Conservation (phyloP, 768 basidiomycete genomes). For the Termitomyces sp. region DNA sequence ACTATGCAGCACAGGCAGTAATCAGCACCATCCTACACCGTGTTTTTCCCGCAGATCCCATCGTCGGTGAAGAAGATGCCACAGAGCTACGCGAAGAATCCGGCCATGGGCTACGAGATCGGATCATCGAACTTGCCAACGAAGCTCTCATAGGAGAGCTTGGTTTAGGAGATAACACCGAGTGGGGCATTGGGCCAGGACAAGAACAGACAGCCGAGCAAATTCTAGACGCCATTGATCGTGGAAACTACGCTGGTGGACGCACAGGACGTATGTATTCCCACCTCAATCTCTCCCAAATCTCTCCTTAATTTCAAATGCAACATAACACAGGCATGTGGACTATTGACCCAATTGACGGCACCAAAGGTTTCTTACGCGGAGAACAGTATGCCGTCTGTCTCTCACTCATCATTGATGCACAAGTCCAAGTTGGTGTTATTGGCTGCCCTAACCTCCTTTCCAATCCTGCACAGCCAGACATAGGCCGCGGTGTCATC, state of each 20-base stretch:
- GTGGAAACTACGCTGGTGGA: constrained; percentile 75
- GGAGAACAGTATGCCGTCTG: constrained; percentile 95
- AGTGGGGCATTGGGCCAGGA: constrained; percentile 73
- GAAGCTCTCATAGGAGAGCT: constrained; percentile 64
- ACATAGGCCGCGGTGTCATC: constrained; percentile 70
- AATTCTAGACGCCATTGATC: constrained; percentile 84
- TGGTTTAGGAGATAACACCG: constrained; percentile 49
- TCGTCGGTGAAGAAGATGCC: constrained; percentile 96
- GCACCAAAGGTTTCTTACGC: constrained; percentile 90
- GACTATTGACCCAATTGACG: constrained; percentile 90
- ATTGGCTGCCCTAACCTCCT: constrained; percentile 94
- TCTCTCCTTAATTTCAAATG: not conserved
- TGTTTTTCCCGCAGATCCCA: constrained; percentile 81
- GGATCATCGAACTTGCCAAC: constrained; percentile 81
- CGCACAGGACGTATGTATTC: constrained; percentile 60
- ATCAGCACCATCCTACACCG: constrained; percentile 75
- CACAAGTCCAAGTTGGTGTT: constrained; percentile 76
- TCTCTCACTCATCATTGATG: constrained; percentile 77
- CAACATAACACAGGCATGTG: constrained; percentile 59
- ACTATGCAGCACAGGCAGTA: constrained; percentile 91
- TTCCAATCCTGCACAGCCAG: constrained; percentile 45
- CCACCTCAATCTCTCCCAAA: not conserved
- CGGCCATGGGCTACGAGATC: constrained; percentile 43
- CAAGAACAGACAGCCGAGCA: constrained; percentile 49
- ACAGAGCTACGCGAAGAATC: constrained; percentile 61